These are phyloP conservation scores for Erysimum cheiri DNA, from an alignment of 441 rosid genomes.

Conservation along the genomic window DNA sequence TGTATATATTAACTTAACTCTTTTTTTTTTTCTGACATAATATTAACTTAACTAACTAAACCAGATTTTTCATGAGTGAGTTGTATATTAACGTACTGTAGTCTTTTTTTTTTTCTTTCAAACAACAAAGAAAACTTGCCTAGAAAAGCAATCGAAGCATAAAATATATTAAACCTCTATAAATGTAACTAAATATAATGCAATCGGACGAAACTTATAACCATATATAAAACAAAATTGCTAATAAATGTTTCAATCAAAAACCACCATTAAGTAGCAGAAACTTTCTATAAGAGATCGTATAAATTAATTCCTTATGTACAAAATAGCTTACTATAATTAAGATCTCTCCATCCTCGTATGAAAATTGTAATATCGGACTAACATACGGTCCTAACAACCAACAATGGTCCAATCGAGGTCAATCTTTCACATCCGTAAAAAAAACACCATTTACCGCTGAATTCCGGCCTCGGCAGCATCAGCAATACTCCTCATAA, in stretches of 20 bases:
- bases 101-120: neutral
- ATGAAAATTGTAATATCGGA: conserved; percentile 26
- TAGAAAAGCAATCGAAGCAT: conserved; percentile 25
- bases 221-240: conserved; percentile 4
- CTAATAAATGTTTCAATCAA: conserved; percentile 15
- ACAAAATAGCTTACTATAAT: conserved; percentile 35
- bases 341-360: conserved; percentile 22
- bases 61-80: no score
- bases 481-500: conserved; percentile 68
- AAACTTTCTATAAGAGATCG: conserved; percentile 20
- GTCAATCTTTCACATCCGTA: conserved; percentile 20
- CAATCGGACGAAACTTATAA: conserved; percentile 19
- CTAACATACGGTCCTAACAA: conserved; percentile 25
- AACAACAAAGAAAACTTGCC: conserved; percentile 1
- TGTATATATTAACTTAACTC: neutral
- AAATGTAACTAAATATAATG: conserved; percentile 3
- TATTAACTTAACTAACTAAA: no score
- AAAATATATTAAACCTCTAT: neutral
- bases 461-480: conserved; percentile 51
- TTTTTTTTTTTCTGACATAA: no score
- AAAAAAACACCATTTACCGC: conserved; percentile 32
- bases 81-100: no score
- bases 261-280: conserved; percentile 18
- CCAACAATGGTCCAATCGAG: conserved; percentile 29
- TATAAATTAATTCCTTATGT: conserved; percentile 29